These are phyloP conservation scores for Yamadazyma oceani DNA, from an alignment of 1,139 yeast genomes.

Conservation along the genomic window DNA sequence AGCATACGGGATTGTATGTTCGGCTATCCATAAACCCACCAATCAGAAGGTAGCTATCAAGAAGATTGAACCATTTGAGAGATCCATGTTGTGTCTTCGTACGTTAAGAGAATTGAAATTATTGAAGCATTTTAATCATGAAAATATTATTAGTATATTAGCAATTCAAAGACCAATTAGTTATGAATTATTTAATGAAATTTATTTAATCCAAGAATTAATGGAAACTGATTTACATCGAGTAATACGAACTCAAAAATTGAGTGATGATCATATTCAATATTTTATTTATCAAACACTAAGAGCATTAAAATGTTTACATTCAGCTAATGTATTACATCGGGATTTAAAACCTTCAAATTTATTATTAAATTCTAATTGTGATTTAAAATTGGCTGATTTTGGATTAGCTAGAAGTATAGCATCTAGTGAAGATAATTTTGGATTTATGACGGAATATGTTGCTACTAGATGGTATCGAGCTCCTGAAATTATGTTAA, in stretches of 20 bases:
- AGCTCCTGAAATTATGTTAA: constrained; percentile 94
- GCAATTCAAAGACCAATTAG: constrained; percentile 87
- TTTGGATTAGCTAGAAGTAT: constrained; percentile 80
- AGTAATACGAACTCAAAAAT: constrained; percentile 80
- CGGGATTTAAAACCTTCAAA: constrained; percentile 93
- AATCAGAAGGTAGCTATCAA: constrained; percentile 92
- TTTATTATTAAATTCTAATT: constrained; percentile 80
- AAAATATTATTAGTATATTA: constrained; percentile 84
- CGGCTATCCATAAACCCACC: constrained; percentile 86
- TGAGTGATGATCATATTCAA: constrained; percentile 91
- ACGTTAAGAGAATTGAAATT: constrained; percentile 89
- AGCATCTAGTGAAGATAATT: constrained; percentile 35
- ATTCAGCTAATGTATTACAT: constrained; percentile 87
- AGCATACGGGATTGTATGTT: constrained; percentile 96
- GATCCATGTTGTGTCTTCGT: constrained; percentile 87
- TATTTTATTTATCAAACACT: constrained; percentile 89
- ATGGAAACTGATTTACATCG: constrained; percentile 96
- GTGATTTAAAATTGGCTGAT: constrained; percentile 93
- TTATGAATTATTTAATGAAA: constrained; percentile 78
- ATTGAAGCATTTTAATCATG: constrained; percentile 83
- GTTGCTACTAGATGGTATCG: constrained; percentile 98
- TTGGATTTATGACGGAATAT: constrained; percentile 78
- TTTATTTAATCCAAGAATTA: constrained; percentile 88
- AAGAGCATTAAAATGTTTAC: constrained; percentile 87
- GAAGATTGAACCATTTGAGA: constrained; percentile 90